Evolutionary conservation across 768 basidiomycete species (phyloP).

Genomic region (Coprinopsis cinerea): DNA sequence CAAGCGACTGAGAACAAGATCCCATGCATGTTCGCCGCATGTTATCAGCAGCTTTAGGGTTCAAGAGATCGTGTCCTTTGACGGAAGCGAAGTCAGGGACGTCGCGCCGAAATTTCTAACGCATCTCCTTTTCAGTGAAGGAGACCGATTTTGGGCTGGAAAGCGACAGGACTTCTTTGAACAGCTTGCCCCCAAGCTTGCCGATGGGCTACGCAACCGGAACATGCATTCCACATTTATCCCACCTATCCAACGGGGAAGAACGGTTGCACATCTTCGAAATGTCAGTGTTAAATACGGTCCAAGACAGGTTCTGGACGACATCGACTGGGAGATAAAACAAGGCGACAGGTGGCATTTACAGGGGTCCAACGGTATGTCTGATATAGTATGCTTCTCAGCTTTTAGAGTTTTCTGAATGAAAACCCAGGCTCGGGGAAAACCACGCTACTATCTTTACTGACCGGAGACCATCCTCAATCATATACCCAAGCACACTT

Average conservation of each 20-base stretch:
- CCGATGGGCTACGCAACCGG: background rate
- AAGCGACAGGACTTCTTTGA: constrained; percentile 38
- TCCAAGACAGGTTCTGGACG: constrained; percentile 64
- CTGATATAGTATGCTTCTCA: background rate
- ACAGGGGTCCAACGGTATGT: constrained; percentile 76
- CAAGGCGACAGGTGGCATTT: constrained; percentile 89
- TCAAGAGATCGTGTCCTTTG: constrained; percentile 50
- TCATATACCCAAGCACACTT: constrained; percentile 69
- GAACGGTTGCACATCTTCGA: constrained; percentile 51
- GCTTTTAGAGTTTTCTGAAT: too few relatives aligned
- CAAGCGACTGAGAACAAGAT: constrained; percentile 15
- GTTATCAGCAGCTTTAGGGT: constrained; percentile 34
- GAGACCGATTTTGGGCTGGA: constrained; percentile 47
- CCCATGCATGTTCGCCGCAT: constrained; percentile 11
- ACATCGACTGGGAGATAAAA: constrained; percentile 77
- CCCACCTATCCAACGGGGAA: background rate
- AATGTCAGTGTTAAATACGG: constrained; percentile 71
- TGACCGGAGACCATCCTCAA: constrained; percentile 94
- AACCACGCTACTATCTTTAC: constrained; percentile 82
- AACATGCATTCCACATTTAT: background rate
- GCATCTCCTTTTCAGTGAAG: constrained; percentile 53
- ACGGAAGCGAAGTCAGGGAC: background rate
- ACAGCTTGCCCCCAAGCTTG: background rate
- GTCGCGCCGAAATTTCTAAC: constrained; percentile 61
- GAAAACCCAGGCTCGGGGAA: constrained; percentile 92